Evolutionary conservation across 202 grass and related monocot genomes (phyloP).

Genomic region (Brachypodium distachyon): DNA sequence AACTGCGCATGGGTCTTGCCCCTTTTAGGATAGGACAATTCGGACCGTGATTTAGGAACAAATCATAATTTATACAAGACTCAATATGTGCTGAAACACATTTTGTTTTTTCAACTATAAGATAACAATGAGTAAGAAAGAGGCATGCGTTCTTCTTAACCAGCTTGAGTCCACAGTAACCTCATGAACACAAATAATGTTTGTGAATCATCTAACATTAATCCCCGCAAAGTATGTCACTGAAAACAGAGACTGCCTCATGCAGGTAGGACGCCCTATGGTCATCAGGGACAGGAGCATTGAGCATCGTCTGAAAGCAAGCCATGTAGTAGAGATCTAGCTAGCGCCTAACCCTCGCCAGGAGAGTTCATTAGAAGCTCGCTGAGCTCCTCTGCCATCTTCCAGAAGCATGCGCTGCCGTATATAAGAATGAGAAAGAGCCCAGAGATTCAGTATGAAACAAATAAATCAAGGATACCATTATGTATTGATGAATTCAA

Average conservation of each 20-base stretch:
- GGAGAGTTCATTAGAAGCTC: slow-evolving; percentile 41
- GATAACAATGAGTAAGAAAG: too few species aligned
- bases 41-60: too few species aligned
- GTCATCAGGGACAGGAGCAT: slow-evolving; percentile 50
- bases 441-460: too few species aligned
- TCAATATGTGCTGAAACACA: too few species aligned
- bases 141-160: too few species aligned
- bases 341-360: slow-evolving; percentile 1
- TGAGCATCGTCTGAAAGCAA: slow-evolving; percentile 70
- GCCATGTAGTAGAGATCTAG: slow-evolving; percentile 48
- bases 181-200: neutral
- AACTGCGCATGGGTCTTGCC: too few species aligned
- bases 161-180: too few species aligned
- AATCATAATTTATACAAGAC: too few species aligned
- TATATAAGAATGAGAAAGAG: neutral
- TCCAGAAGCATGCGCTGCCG: slow-evolving; percentile 66
- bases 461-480: neutral
- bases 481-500: neutral
- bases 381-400: slow-evolving; percentile 78
- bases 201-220: neutral
- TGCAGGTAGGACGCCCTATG: slow-evolving; percentile 40
- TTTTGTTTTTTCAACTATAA: too few species aligned
- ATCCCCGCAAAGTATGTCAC: slow-evolving; percentile 44
- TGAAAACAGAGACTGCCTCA: slow-evolving; percentile 59
- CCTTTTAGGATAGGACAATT: too few species aligned